Conservation (phyloP, 2,329 filamentous ascomycete species). For the Cercospora nicotianae region DNA sequence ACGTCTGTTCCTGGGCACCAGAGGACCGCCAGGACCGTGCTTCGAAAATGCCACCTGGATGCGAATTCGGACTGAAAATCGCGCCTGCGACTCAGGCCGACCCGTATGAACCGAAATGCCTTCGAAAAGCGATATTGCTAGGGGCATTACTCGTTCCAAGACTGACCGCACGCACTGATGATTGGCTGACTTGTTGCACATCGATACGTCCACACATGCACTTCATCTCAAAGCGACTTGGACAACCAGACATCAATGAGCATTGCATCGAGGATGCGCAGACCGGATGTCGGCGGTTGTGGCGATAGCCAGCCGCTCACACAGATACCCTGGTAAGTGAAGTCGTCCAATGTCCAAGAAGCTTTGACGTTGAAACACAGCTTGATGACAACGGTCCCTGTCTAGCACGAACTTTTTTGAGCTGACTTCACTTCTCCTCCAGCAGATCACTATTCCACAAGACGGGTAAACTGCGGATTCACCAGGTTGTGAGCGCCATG, state of each 20-base stretch:
- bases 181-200: not conserved
- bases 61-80: not conserved
- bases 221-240: not conserved
- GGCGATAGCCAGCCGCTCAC: not conserved
- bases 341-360: not conserved
- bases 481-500: slow-evolving; percentile 3
- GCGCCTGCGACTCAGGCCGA: not conserved
- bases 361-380: not conserved
- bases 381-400: not conserved
- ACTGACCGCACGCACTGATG: not conserved
- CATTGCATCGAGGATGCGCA: not conserved
- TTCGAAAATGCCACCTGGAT: not conserved
- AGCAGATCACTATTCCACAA: not conserved
- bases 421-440: slow-evolving; percentile 4
- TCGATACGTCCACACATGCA: not conserved
- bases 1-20: not conserved
- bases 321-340: not conserved
- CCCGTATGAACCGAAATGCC: not conserved
- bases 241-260: not conserved
- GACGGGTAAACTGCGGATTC: not conserved
- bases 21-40: not conserved
- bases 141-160: not conserved
- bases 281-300: not conserved
- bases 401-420: not conserved
- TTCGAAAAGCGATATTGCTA: not conserved